Evolutionary conservation across 139 green algal genomes (phyloP), one percentile per base, ranked within the genome.

Genomic region (Chlamydomonas sphaeroides): DNA sequence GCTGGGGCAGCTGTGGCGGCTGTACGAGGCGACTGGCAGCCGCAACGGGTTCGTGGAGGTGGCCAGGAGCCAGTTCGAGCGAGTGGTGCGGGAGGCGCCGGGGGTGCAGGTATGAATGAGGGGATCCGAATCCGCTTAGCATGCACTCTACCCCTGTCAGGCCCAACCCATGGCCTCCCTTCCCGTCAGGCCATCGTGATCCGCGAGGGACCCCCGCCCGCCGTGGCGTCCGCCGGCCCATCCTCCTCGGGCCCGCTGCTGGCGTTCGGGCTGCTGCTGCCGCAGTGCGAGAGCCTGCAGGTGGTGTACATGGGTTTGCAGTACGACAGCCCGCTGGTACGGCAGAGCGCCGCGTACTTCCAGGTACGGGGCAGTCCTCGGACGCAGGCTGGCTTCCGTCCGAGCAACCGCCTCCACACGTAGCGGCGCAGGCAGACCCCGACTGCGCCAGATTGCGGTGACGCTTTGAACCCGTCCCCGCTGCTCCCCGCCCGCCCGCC

Each of bases 11-110:
- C 30, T 82, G 75, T 82, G 75, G 75, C 6, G 2, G 26, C 42
- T 82, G 75, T 82, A 82, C 75, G 75, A 82, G 63, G 41, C 49
- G 42, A 82, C 75, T 0, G 75, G 75, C 32, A 28, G 28, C 1
- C 75, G 75, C 61, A 82, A 82, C 62, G 75, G 75, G 1, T 72
- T 82, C 21, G 21, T 49, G 20, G 75, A 82, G 75, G 69, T 33
- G 36, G 5, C 2, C 17, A 41, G 62, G 32, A 2, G 28, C 6
- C 42, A 65, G 21, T 82, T 82, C 42, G 42, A 72, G 42, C 42
- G 33, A 32, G 26, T 82, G 32, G n/a, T 82, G 38, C 41, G 62
- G 62, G 2, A 72, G 32, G 75, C 62, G 14, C 75, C 75, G 33
- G 45, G 65, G 0, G n/a, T 82, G 0, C n/a, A 82, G 26, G 75